Conservation (phyloP, 805 yeast genomes). For the Spathaspora hagerdaliae region DNA sequence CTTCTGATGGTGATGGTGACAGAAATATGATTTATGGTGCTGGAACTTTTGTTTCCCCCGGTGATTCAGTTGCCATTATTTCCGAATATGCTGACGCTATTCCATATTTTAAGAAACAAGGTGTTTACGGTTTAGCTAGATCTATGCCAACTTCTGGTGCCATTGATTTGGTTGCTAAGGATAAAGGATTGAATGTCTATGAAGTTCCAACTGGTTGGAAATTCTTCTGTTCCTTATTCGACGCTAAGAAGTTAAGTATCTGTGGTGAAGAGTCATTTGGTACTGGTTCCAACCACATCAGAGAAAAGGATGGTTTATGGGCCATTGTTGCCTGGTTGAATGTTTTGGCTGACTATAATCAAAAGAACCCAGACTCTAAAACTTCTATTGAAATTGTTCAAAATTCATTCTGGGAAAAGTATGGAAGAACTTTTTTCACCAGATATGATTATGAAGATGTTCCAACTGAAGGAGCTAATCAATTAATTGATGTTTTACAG, state of each 20-base stretch:
- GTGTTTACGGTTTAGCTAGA: constrained; percentile 90
- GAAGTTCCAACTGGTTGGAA: constrained; percentile 99
- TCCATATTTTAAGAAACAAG: constrained; percentile 86
- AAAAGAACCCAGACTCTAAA: constrained; percentile 47
- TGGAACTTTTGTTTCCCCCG: constrained; percentile 92
- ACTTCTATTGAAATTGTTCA: constrained; percentile 75
- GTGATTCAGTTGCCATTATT: constrained; percentile 96
- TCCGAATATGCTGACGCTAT: constrained; percentile 86
- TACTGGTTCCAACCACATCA: constrained; percentile 94
- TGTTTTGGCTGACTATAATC: constrained; percentile 78
- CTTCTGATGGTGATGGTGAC: constrained; percentile 98
- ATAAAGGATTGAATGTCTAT: constrained; percentile 68
- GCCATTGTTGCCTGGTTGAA: constrained; percentile 97
- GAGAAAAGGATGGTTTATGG: constrained; percentile 98
- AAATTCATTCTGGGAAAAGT: constrained; percentile 79
- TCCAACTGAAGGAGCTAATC: constrained; percentile 65
- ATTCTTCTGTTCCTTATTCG: constrained; percentile 93
- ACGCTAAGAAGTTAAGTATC: constrained; percentile 86
- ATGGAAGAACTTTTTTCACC: constrained; percentile 96
- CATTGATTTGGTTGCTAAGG: constrained; percentile 82
- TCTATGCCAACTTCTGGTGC: constrained; percentile 98
- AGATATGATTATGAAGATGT: constrained; percentile 92
- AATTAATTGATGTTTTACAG: constrained; percentile 51
- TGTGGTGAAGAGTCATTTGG: constrained; percentile 99
- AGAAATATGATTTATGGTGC: constrained; percentile 98